Conservation (phyloP, 106 monocot genomes). For the Narthecium ossifragum region DNA sequence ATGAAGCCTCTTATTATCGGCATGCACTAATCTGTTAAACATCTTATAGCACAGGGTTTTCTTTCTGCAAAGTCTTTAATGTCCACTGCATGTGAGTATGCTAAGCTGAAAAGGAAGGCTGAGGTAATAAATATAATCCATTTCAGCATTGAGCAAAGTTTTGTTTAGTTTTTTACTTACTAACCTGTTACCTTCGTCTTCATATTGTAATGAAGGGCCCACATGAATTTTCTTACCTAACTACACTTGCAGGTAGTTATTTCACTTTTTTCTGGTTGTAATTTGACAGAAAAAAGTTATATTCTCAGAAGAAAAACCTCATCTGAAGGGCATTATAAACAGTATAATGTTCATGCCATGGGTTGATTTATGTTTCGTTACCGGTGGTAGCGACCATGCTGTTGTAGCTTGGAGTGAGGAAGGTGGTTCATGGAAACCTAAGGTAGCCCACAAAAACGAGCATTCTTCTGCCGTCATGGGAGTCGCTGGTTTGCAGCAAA, state of each 20-base stretch:
- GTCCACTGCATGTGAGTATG: too few species aligned
- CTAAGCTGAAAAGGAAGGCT: too few species aligned
- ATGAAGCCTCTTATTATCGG: too few species aligned
- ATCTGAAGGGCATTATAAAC: slow-evolving; percentile 83
- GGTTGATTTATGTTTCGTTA: slow-evolving; percentile 60
- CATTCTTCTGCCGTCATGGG: slow-evolving; percentile 96
- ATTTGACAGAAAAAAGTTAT: slow-evolving; percentile 58
- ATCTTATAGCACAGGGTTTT: too few species aligned
- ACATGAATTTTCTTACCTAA: background rate
- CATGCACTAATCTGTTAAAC: too few species aligned
- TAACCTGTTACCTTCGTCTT: too few species aligned
- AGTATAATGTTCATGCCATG: slow-evolving; percentile 70
- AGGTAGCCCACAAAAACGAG: slow-evolving; percentile 36
- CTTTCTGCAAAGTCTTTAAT: too few species aligned
- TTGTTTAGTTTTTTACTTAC: too few species aligned
- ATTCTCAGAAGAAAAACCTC: slow-evolving; percentile 62
- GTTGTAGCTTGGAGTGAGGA: slow-evolving; percentile 70
- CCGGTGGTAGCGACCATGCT: slow-evolving; percentile 84
- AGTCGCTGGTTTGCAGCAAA: slow-evolving; percentile 66
- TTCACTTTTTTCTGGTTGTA: background rate
- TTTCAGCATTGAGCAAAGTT: too few species aligned
- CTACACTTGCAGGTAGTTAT: background rate
- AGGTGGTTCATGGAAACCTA: slow-evolving; percentile 60
- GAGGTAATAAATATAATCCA: too few species aligned
- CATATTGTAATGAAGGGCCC: too few species aligned